Base-by-base conservation (phyloP, 441 rosid species). In the Monsonia emarginata region DNA sequence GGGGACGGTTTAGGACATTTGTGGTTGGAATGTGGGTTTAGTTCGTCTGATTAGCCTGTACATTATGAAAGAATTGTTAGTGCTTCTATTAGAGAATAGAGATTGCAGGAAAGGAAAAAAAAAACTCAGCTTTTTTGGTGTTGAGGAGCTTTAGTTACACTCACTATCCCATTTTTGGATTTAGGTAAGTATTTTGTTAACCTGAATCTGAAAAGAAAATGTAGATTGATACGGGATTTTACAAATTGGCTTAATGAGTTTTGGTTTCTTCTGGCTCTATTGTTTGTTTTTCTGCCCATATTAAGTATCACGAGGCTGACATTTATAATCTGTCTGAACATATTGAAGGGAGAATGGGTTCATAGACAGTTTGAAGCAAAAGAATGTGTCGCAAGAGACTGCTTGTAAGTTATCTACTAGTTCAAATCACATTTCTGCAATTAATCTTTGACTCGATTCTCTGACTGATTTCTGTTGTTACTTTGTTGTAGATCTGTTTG, bases 341-440 rank as follows among this genome's bases (percentile, higher is more conserved):
- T 73, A 58, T 36, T 82, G 76, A 70, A 90, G 94, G 84, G 97
- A 87, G 80, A 81, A 80, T 68, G 77, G 78, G 57, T 72, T 88
- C 64, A 69, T 74, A 6, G 87, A 75, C 63, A 81, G 79, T 58
- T 65, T 86, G 79, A 80, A 74, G 67, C 74, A 79, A 70, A 72
- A 83, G 65, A 60, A 26, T 60, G 58, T 90, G 7, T 70, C 96
- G 0, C 68, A 77, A 65, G 81, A 83, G 58, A 79, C 84, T 71
- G 87, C 88, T 72, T 81, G 97, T 93, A 81, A 88, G 90, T 75
- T 59, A 38, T 69, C 42, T 50, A 14, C 42, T 50, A 14, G 28
- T 32, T 69, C 42, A 26, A 25, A n/a, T 56, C 21, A 27, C 46
- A 34, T 61, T 57, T 60, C 42, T 65, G 69, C 75, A 58, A 36